Percentiles rank a stretch among this genome's conserved stretches.
Conservation (phyloP, 2,329 filamentous ascomycete genomes). For the Diplodia sapinea region DNA sequence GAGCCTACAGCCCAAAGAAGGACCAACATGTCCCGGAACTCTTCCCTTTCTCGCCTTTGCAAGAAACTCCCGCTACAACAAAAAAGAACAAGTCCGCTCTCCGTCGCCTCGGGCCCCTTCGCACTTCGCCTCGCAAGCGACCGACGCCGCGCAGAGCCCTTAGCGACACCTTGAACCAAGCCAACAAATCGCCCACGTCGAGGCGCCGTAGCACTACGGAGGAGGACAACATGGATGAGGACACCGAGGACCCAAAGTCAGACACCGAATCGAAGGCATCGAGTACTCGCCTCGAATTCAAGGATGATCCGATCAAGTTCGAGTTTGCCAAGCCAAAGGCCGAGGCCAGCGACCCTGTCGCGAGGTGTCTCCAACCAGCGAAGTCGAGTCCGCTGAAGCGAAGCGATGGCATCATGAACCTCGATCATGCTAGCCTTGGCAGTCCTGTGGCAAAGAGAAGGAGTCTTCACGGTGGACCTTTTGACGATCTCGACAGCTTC, state of each 20-base stretch:
- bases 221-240: constrained; percentile 47
- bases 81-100: constrained; percentile 64
- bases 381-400: constrained; percentile 88
- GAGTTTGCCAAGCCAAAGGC: constrained; percentile 52
- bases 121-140: constrained; percentile 67
- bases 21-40: constrained; percentile 57
- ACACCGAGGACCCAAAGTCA: constrained; percentile 41
- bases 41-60: constrained; percentile 64
- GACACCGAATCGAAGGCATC: constrained; percentile 49
- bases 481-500: constrained; percentile 68
- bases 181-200: constrained; percentile 67
- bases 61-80: constrained; percentile 63
- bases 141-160: constrained; percentile 77
- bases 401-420: constrained; percentile 85
- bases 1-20: constrained; percentile 54
- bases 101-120: constrained; percentile 57
- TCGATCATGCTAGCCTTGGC: constrained; percentile 77
- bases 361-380: constrained; percentile 57
- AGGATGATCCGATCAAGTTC: constrained; percentile 55
- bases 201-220: constrained; percentile 56
- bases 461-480: constrained; percentile 79
- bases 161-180: constrained; percentile 71
- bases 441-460: constrained; percentile 91
- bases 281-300: constrained; percentile 42
- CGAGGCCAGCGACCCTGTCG: constrained; percentile 56